Evolutionary conservation across 202 grass and related monocot species (phyloP).

Genomic region (Hordeum pubiflorum): DNA sequence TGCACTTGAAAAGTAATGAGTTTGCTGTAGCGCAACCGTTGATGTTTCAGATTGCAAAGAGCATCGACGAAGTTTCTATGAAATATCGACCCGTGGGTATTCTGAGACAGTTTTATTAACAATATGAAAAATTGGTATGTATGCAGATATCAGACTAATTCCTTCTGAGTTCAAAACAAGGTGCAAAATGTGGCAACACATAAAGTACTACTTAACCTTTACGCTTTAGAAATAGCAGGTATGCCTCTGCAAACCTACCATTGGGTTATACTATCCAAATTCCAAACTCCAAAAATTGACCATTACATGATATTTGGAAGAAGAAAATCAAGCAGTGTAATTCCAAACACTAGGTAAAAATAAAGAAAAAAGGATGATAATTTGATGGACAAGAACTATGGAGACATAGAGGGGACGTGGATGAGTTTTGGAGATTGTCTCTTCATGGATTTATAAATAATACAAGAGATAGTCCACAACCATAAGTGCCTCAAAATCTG

Average conservation of each 20-base stretch:
- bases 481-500: background rate
- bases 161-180: background rate
- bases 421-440: background rate
- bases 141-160: constrained; percentile 8
- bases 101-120: background rate
- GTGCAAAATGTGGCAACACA: background rate
- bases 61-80: constrained; percentile 1
- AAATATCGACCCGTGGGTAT: background rate
- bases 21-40: background rate
- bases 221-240: background rate
- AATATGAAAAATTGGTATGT: background rate
- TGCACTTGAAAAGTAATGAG: background rate
- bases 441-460: background rate
- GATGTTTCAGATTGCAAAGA: background rate
- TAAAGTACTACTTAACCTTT: background rate
- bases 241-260: background rate
- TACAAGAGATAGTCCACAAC: background rate
- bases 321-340: background rate
- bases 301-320: background rate
- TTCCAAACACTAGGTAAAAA: background rate
- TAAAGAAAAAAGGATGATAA: background rate
- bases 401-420: background rate
- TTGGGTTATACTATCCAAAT: background rate
- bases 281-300: background rate
- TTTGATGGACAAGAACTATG: background rate